These are phyloP conservation scores for Spathaspora hagerdaliae DNA, from an alignment of 805 yeast species.

Conservation along the genomic window DNA sequence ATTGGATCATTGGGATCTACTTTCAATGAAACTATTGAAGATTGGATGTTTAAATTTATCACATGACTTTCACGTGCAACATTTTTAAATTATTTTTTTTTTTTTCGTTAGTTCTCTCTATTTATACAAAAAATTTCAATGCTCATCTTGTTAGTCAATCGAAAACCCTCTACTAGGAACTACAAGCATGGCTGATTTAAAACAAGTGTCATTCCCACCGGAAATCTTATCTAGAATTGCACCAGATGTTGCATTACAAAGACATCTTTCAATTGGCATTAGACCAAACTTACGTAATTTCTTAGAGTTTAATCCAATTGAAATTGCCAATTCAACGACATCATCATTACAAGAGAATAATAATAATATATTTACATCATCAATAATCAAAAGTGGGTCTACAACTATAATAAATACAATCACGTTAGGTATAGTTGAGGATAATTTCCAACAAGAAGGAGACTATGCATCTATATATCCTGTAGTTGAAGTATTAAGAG, in stretches of 20 bases:
- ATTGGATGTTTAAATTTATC: too few relatives aligned
- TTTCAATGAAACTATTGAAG: too few relatives aligned
- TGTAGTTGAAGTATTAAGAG: slow-evolving; percentile 71
- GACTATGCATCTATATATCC: slow-evolving; percentile 53
- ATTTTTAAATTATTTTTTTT: too few relatives aligned
- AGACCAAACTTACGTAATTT: slow-evolving; percentile 73
- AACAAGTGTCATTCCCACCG: slow-evolving; percentile 64
- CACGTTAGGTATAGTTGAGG: slow-evolving; percentile 63
- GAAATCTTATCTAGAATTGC: slow-evolving; percentile 78
- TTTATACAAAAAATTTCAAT: too few relatives aligned
- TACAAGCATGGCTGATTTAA: slow-evolving; percentile 9
- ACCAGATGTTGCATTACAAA: slow-evolving; percentile 77
- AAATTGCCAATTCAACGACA: slow-evolving; percentile 35
- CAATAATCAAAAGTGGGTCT: slow-evolving; percentile 65
- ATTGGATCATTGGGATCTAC: too few relatives aligned
- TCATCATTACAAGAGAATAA: slow-evolving; percentile 16
- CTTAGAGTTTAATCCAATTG: slow-evolving; percentile 65
- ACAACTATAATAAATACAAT: slow-evolving; percentile 71
- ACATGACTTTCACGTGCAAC: too few relatives aligned
- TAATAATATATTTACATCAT: slow-evolving; percentile 53
- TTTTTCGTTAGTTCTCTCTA: too few relatives aligned
- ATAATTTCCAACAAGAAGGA: slow-evolving; percentile 4
- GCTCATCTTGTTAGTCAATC: background rate
- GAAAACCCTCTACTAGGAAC: background rate
- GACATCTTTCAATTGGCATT: slow-evolving; percentile 69